Evolutionary conservation across 768 basidiomycete genomes (phyloP), one percentile per base, ranked within the genome.

Genomic region (Gloeostereum incarnatum): DNA sequence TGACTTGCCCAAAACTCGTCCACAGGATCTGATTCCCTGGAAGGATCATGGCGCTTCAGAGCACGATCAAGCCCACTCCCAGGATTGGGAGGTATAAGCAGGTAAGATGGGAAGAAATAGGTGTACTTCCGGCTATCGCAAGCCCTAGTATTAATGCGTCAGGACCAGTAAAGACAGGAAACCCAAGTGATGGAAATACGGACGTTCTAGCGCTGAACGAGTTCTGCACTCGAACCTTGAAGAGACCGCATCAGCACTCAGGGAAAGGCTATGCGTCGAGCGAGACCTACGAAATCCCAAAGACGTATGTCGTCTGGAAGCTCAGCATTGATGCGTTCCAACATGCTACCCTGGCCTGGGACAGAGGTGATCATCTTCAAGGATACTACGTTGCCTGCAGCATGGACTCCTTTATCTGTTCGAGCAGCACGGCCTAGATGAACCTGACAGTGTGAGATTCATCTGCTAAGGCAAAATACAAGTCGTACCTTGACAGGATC

Each of bases 41-140:
- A 49, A 9, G 51, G 45, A 13, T 49, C 49, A 31, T 66, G 53
- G 25, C 61, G 49, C 35, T 54, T 55, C 43, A 75, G 62, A 10
- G 56, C 57, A 30, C 66, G 63, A 46, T 69, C 59, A 31, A 90
- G 67, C 9, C 72, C 69, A 29, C 82, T 79, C 16, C 65, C 73
- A 4, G 89, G 87, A 53, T 80, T 84, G 1, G 96, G 92, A 1
- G 94, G 91, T 19, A 98, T 72, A 37, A 99, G 71, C 27, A 93
- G 69, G 59, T 98, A 96, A 1, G 88, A 80, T 0, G 96, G 96
- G 47, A 99, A 84, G 62, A 88, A 88, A 60, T 99, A 99, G 11
- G 93, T 96, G 62, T 99, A 99, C 57, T 92, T 90, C 43, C 94
- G 76, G 44, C 92, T 94, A 55, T 97, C 93, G 61, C 93, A 97